These are phyloP conservation scores for Pseudozyma sp. DNA, from an alignment of 1,284 basidiomycete genomes.

Conservation along the genomic window DNA sequence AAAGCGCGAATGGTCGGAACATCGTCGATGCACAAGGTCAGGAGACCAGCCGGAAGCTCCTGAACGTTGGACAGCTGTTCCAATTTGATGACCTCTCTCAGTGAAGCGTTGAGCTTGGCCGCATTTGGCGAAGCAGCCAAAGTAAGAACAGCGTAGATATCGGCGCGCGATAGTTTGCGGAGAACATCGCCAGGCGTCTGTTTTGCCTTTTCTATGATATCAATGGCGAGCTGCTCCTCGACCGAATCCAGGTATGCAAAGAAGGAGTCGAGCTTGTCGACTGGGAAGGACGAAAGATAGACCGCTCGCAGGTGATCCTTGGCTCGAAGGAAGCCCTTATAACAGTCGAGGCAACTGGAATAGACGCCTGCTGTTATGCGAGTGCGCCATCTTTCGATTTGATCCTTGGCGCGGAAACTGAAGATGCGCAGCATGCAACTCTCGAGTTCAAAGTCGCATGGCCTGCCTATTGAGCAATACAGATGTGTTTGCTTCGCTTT, in stretches of 20 bases:
- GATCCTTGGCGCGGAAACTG: slow-evolving; percentile 45
- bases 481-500: slow-evolving; percentile 40
- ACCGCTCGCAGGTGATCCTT: slow-evolving; percentile 35
- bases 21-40: slow-evolving; percentile 43
- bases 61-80: slow-evolving; percentile 37
- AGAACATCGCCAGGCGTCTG: slow-evolving; percentile 12
- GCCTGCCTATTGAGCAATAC: slow-evolving; percentile 35
- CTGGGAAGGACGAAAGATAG: slow-evolving; percentile 41
- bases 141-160: slow-evolving; percentile 47
- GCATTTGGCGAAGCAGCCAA: slow-evolving; percentile 37
- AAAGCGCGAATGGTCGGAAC: slow-evolving; percentile 35
- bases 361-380: slow-evolving; percentile 38
- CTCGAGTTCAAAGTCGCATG: slow-evolving; percentile 53
- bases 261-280: slow-evolving; percentile 46
- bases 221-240: slow-evolving; percentile 47
- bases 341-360: slow-evolving; percentile 55
- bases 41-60: slow-evolving; percentile 47
- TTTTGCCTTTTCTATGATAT: slow-evolving; percentile 30
- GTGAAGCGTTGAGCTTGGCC: slow-evolving; percentile 23
- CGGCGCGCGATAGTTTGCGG: slow-evolving; percentile 34
- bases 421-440: slow-evolving; percentile 59
- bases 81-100: slow-evolving; percentile 35
- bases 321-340: slow-evolving; percentile 47
- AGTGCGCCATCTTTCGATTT: slow-evolving; percentile 47
- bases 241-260: slow-evolving; percentile 49